Evolutionary conservation across 169 alveolate species (phyloP).

Genomic region (Eimeria falciformis): DNA sequence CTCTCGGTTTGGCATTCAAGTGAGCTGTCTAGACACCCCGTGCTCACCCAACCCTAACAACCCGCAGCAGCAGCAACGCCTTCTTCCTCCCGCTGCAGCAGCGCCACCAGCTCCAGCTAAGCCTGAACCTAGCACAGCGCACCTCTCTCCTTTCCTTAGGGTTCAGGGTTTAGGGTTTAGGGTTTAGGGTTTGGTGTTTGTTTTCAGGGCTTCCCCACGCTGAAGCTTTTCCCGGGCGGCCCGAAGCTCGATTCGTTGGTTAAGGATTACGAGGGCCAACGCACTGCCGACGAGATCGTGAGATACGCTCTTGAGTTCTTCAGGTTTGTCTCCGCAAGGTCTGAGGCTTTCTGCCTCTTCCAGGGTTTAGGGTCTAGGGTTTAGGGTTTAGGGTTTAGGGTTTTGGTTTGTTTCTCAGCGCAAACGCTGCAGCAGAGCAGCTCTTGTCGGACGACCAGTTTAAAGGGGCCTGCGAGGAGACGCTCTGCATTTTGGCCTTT

Average conservation of each 20-base stretch:
- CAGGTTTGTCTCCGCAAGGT: background rate
- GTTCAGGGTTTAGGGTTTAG: background rate
- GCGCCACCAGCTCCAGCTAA: no score
- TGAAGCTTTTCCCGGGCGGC: conserved; percentile 91
- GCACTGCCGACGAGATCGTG: conserved; percentile 89
- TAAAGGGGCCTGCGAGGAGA: conserved; percentile 80
- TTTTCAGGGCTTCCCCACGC: conserved; percentile 93
- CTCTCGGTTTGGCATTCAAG: conserved; percentile 73
- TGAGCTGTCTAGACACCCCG: background rate
- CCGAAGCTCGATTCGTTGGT: conserved; percentile 82
- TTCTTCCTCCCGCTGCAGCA: no score
- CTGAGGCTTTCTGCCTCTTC: background rate
- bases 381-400: conserved; percentile 21
- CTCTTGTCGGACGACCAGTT: conserved; percentile 65
- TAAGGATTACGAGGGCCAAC: conserved; percentile 87
- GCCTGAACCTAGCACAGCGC: no score
- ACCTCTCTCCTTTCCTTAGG: no score
- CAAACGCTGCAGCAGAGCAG: conserved; percentile 69
- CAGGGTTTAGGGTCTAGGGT: background rate
- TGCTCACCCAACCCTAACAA: background rate
- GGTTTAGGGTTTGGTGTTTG: conserved; percentile 40
- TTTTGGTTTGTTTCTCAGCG: conserved; percentile 20
- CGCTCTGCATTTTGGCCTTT: conserved; percentile 91
- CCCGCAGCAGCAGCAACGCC: background rate
- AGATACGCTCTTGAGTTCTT: conserved; percentile 86